phyloP scores from a whole-genome alignment of 2,329 filamentous ascomycete genomes.

The Akanthomyces dipterigenus region DNA sequence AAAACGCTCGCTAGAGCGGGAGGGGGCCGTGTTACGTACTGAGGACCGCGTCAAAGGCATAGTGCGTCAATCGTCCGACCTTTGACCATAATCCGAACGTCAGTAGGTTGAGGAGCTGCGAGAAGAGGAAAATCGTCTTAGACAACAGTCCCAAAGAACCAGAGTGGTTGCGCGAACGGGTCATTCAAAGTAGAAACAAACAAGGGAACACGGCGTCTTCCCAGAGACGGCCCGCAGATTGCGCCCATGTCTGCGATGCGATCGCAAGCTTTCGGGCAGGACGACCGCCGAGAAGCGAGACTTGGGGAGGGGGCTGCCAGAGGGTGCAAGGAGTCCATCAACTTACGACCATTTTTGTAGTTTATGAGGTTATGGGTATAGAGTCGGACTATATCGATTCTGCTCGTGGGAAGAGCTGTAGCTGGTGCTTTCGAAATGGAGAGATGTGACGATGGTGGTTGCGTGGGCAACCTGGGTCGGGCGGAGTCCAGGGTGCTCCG shows the following conservation, averaged over 20 bases:
- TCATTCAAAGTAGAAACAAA: not conserved
- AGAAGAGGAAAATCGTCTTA: conserved; percentile 24
- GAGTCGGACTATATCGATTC: not conserved
- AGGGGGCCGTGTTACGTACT: conserved; percentile 48
- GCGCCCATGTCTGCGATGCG: not conserved
- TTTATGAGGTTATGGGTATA: not conserved
- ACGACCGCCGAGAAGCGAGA: not conserved
- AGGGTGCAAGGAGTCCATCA: not conserved
- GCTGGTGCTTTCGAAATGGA: not conserved
- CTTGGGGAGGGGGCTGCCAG: not conserved
- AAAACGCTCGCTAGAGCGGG: not conserved
- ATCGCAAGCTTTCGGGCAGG: not conserved
- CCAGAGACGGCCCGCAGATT: no score
- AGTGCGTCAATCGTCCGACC: conserved; percentile 90
- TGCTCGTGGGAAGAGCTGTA: not conserved
- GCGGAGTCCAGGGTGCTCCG: not conserved
- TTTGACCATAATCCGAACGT: conserved; percentile 64
- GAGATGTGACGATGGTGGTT: conserved; percentile 9
- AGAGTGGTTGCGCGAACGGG: not conserved
- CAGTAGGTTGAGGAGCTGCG: conserved; percentile 59
- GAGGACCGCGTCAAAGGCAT: conserved; percentile 92
- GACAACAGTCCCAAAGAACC: conserved; percentile 17
- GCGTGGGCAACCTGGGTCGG: conserved; percentile 12
- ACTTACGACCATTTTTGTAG: conserved; percentile 8
- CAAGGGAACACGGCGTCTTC: no score